Conservation (phyloP, 495 filamentous ascomycete species). For the Neurospora africana region DNA sequence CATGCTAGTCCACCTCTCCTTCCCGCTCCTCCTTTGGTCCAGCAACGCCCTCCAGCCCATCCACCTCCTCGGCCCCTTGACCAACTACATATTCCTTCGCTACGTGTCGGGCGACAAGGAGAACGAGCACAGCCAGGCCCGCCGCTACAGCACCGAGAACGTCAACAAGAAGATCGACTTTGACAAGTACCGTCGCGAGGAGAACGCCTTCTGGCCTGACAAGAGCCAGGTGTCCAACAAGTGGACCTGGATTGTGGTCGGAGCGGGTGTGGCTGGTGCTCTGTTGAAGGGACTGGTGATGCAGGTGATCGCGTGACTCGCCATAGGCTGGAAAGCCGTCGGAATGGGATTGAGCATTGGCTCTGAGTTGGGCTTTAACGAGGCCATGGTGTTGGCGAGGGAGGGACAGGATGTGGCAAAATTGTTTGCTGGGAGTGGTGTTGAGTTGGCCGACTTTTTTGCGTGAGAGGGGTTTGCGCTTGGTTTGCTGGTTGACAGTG, state of each 20-base stretch:
- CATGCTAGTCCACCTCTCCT: slow-evolving; percentile 42
- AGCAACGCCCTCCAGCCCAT: slow-evolving; percentile 42
- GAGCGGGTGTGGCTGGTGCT: slow-evolving; percentile 29
- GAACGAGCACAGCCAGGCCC: slow-evolving; percentile 40
- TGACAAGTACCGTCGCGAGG: slow-evolving; percentile 35
- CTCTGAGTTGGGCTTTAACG: neutral
- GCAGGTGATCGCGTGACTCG: neutral
- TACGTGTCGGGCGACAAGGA: slow-evolving; percentile 43
- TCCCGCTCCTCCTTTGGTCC: slow-evolving; percentile 38
- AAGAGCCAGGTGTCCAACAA: slow-evolving; percentile 36
- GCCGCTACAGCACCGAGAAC: slow-evolving; percentile 35
- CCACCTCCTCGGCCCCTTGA: slow-evolving; percentile 41
- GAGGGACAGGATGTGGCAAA: neutral
- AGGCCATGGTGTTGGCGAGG: neutral
- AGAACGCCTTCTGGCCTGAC: slow-evolving; percentile 50
- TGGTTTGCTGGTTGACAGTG: neutral
- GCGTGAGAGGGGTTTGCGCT: neutral
- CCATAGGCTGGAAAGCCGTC: neutral
- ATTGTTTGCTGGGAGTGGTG: neutral
- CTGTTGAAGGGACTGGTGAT: slow-evolving; percentile 14
- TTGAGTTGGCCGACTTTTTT: neutral
- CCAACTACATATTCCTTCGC: slow-evolving; percentile 49
- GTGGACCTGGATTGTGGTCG: slow-evolving; percentile 44
- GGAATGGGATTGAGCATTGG: neutral
- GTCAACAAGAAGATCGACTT: slow-evolving; percentile 42